Evolutionary conservation across 1,139 yeast genomes (phyloP).

Genomic region (Geotrichum australiense): DNA sequence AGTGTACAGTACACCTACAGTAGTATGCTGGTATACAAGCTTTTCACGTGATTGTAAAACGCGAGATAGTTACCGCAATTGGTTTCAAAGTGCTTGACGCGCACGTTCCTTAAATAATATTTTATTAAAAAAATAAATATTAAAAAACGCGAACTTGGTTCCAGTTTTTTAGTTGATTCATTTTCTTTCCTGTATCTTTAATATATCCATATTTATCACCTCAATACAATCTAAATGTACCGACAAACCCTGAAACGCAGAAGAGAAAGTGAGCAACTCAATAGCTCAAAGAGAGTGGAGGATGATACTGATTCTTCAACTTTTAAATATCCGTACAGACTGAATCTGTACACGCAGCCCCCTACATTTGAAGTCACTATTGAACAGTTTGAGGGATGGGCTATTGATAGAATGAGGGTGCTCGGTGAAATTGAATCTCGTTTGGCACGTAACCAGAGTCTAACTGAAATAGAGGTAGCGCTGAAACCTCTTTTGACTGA

Average conservation of each 20-base stretch:
- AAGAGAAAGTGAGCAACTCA: constrained; percentile 67
- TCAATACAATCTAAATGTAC: constrained; percentile 44
- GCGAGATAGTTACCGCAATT: no score
- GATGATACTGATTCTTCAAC: constrained; percentile 25
- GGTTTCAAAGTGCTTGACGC: no score
- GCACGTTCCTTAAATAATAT: not conserved
- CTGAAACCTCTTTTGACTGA: constrained; percentile 62
- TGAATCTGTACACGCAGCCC: constrained; percentile 65
- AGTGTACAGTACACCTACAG: no score
- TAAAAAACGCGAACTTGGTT: not conserved
- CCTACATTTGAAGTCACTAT: constrained; percentile 81
- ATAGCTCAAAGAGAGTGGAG: constrained; percentile 41
- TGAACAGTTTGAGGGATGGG: constrained; percentile 93
- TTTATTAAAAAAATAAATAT: not conserved
- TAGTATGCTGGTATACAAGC: no score
- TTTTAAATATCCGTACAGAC: constrained; percentile 41
- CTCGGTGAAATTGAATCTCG: constrained; percentile 80
- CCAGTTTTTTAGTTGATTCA: not conserved
- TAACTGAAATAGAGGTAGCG: constrained; percentile 57
- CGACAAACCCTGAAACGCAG: constrained; percentile 55
- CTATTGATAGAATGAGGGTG: constrained; percentile 79
- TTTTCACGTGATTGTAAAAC: no score
- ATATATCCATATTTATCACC: not conserved
- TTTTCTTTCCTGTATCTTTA: not conserved
- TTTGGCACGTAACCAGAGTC: constrained; percentile 54